These are phyloP conservation scores for Rhynchosporium secalis DNA, from an alignment of 2,329 filamentous ascomycete genomes.

Conservation along the genomic window DNA sequence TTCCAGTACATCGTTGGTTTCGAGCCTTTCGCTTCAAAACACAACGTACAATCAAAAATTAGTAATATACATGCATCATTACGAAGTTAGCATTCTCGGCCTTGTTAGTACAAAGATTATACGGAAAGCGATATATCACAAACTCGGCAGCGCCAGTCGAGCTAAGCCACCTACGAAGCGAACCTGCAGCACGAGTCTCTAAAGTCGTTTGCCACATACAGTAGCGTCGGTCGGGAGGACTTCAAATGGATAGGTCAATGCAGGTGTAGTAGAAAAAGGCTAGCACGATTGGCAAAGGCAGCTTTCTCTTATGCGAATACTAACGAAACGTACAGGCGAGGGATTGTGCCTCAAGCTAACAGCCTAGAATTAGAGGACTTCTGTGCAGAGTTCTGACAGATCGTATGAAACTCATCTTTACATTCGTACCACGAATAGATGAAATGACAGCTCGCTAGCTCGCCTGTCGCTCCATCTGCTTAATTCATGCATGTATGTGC, in stretches of 20 bases:
- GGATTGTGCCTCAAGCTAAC: slow-evolving; percentile 8
- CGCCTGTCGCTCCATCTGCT: not conserved
- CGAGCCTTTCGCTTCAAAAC: too few relatives aligned
- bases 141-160: too few relatives aligned
- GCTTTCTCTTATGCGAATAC: not conserved
- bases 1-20: not conserved
- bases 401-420: not conserved
- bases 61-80: not conserved
- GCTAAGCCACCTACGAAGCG: too few relatives aligned
- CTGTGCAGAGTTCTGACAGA: not conserved
- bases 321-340: not conserved
- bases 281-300: not conserved
- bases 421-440: not conserved
- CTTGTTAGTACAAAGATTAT: too few relatives aligned
- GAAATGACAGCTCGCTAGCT: slow-evolving; percentile 4
- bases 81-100: not conserved
- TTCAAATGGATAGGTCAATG: not conserved
- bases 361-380: not conserved
- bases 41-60: too few relatives aligned
- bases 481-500: not conserved
- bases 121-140: too few relatives aligned
- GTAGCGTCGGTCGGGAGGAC: not conserved
- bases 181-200: too few relatives aligned
- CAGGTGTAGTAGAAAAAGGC: not conserved
- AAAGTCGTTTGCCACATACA: not conserved